Evolutionary conservation across 2,329 filamentous ascomycete genomes (phyloP).

Genomic region (Neonectria neomacrospora): DNA sequence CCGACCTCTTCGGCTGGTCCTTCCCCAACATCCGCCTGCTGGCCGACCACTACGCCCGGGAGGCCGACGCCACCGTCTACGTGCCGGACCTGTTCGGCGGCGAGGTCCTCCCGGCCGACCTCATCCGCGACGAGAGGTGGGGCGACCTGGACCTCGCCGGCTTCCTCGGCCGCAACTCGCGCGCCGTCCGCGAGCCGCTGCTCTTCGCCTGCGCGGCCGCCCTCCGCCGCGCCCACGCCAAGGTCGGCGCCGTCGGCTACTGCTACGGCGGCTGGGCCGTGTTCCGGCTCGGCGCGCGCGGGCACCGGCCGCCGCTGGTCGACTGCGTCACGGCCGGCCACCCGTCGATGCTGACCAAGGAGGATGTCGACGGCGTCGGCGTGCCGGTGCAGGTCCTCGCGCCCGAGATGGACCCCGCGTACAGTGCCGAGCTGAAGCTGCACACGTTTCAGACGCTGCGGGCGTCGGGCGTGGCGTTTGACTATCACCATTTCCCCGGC

Average conservation of each 20-base stretch:
- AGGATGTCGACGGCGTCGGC: conserved; percentile 57
- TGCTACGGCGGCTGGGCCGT: conserved; percentile 65
- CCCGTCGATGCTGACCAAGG: conserved; percentile 54
- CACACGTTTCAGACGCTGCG: conserved; percentile 51
- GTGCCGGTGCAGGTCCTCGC: conserved; percentile 65
- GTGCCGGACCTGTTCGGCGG: conserved; percentile 52
- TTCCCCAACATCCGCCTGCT: conserved; percentile 58
- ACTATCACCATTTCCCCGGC: conserved; percentile 60
- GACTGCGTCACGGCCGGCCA: conserved; percentile 59
- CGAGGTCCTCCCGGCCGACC: conserved; percentile 47
- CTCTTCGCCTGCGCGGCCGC: conserved; percentile 52
- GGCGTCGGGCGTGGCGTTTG: conserved; percentile 51
- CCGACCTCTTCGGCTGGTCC: conserved; percentile 57
- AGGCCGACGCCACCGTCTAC: conserved; percentile 59
- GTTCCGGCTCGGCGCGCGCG: conserved; percentile 56
- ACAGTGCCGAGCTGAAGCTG: conserved; percentile 56
- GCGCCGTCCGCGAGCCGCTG: conserved; percentile 53
- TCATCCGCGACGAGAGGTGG: conserved; percentile 43
- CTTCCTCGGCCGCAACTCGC: conserved; percentile 52
- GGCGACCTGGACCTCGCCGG: conserved; percentile 51
- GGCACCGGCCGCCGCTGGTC: conserved; percentile 51
- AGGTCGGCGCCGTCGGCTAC: conserved; percentile 58
- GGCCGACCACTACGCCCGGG: conserved; percentile 58
- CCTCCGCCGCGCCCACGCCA: conserved; percentile 49
- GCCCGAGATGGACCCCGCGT: conserved; percentile 57